Evolutionary conservation across 768 basidiomycete species (phyloP), one percentile per base, ranked within the genome.

Genomic region (Panus rudis): DNA sequence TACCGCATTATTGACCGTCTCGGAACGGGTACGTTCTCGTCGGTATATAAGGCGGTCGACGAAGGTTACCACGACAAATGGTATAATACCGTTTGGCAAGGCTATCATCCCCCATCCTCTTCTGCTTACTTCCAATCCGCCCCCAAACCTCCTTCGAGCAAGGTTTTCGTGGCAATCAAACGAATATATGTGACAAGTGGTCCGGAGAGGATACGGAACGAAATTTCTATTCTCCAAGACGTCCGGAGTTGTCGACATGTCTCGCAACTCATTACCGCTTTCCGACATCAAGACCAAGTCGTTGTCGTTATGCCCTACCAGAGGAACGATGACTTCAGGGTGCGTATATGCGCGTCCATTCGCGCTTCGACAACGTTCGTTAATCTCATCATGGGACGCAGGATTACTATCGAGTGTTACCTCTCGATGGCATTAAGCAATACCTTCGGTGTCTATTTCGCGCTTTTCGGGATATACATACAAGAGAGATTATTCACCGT

Each of bases 11-110:
- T 97, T 26, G 94, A 97, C 65, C 77, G 93, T 1, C 75, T 99
- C 1, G 96, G 96, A 12, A 97, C 93, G 42, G 94, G 94, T 13
- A 99, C 94, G 1, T 99, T 99, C 66, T 97, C 94, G 0, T 92
- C 92, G 8, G 96, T 99, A n/a, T 99, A 97, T 74, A 96, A 98
- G 56, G 96, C 93, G 0, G 63, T 93, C 50, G 96, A 99, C 61
- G 54, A 85, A 13, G 64, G 72, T 45, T 78, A 85, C 54, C 78
- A 89, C 52, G 65, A 72, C 38, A 84, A 85, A 41, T 89, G 80
- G 81, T 75, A 87, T 60, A 89, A 91, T 53, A 51, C 61, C 4
- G 69, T 77, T 11, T 91, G 88, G 88, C 77, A 78, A 24, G 83
- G 83, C 1, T 61, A 6, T 17, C 84, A 85, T 53, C 74, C 77